Base-by-base conservation (phyloP, 768 basidiomycete species). In the Tulasnella calospora region DNA sequence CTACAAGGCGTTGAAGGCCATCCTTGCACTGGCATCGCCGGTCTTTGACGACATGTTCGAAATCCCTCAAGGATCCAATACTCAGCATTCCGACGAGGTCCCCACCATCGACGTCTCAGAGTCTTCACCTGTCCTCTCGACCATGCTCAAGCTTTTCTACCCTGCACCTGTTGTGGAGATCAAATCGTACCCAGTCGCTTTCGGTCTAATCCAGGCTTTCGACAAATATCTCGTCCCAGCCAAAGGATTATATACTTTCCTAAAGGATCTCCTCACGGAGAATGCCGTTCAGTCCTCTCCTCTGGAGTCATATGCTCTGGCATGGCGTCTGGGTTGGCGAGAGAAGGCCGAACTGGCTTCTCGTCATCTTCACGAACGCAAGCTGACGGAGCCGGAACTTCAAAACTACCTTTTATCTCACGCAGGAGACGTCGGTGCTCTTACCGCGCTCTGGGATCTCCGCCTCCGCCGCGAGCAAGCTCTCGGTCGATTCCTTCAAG, bases 11-110 rank as follows among this genome's bases (percentile, higher is more conserved):
- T 88, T 88, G 86, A 89, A 88, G 81, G 80, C 87, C 55, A 83
- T 91, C 77, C 85, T 92, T 19, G 86, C 88, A 19, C 81, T 89
- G 23, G 87, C 89, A 0, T 92, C 91, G 15, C 85, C 88, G 7
- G 87, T 91, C 82, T 91, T 92, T 80, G 85, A 85, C 73, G 85
- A 86, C 79, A 88, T 90, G 84, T 88, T 91, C 80, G 73, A 55
- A 30, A 46, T 74, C 44, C 73, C 73, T 36, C 73, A 74, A 55
- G 51, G 51, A 33, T 19, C 71, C 38, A 21, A 38, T 38, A 19
- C 40, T 8, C 33, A 27, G 3, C 41, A 13, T 35, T 44, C 40
- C 23, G n/a, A 5, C 38, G 55, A 76, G 21, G 13, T 76, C 21
- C 75, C 46, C 3, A 36, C 36, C 75, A 76, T 76, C 55, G 35